Evolutionary conservation across 2,329 filamentous ascomycete species (phyloP).

Genomic region (Myotisia sp.): DNA sequence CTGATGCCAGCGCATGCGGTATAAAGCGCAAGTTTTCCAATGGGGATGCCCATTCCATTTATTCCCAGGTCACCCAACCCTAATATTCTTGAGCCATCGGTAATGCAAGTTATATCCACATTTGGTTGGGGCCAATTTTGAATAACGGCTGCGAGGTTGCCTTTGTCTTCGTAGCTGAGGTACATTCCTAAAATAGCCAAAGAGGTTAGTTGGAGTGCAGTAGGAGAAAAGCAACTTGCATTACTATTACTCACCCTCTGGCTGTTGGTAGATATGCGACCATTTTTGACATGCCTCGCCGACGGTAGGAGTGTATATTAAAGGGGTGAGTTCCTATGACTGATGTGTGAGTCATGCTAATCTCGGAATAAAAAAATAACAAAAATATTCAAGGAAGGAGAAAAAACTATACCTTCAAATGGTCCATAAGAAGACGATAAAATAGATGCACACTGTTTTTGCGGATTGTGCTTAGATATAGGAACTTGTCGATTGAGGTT

Average conservation of each 20-base stretch:
- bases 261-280: conserved; percentile 87
- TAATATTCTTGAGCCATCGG: conserved; percentile 81
- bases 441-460: conserved; percentile 41
- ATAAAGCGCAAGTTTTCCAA: conserved; percentile 91
- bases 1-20: conserved; percentile 90
- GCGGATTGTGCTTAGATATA: conserved; percentile 36
- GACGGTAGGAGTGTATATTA: conserved; percentile 44
- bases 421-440: conserved; percentile 36
- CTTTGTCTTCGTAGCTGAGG: conserved; percentile 87
- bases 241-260: conserved; percentile 50
- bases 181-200: conserved; percentile 57
- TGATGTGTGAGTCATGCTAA: conserved; percentile 2
- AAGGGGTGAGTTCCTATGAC: conserved; percentile 32
- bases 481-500: conserved; percentile 36
- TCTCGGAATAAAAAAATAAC: too few relatives aligned
- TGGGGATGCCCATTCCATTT: conserved; percentile 95
- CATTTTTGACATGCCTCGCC: conserved; percentile 94
- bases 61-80: conserved; percentile 90
- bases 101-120: conserved; percentile 92
- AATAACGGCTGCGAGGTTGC: conserved; percentile 75
- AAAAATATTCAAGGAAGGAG: too few relatives aligned
- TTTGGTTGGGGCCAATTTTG: conserved; percentile 81
- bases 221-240: not conserved
- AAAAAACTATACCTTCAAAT: conserved; percentile 32
- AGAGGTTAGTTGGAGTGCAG: not conserved